Percentiles rank a stretch among this genome's conserved stretches.
phyloP scores from a whole-genome alignment of 441 rosid genomes.

The Pelargonium fulgidum region DNA sequence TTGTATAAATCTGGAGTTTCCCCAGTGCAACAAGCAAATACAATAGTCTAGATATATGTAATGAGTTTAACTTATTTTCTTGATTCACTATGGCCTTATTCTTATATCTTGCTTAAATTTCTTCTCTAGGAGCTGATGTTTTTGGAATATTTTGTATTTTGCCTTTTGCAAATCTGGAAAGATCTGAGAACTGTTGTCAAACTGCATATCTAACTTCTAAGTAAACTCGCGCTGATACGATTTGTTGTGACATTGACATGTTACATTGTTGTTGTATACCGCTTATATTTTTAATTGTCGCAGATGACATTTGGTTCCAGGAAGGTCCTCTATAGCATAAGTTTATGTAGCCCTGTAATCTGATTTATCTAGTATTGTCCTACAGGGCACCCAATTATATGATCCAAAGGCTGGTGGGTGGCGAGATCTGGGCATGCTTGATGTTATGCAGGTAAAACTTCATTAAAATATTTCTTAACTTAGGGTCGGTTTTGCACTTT shows the following conservation, averaged over 20 bases:
- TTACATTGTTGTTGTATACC: too few relatives aligned
- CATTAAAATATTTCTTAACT: conserved; percentile 6
- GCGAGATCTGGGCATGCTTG: conserved; percentile 98
- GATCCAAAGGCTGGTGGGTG: conserved; percentile 99
- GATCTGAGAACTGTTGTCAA: background rate
- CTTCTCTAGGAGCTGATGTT: background rate
- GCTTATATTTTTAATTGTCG: conserved; percentile 9
- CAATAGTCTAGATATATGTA: background rate
- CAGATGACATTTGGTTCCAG: background rate
- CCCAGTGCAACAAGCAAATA: background rate
- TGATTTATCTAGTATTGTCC: conserved; percentile 16
- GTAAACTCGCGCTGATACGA: background rate
- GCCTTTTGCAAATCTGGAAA: background rate
- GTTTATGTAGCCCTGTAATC: conserved; percentile 13
- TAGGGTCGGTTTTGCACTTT: background rate
- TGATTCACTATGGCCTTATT: background rate
- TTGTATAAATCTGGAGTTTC: conserved; percentile 14
- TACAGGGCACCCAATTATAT: conserved; percentile 92
- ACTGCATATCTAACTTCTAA: background rate
- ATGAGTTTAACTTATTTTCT: background rate
- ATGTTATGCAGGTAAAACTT: conserved; percentile 89
- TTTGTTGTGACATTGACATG: background rate
- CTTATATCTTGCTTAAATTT: background rate
- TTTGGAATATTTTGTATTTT: background rate
- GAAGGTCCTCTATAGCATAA: conserved; percentile 4